Evolutionary conservation across 2,329 filamentous ascomycete species (phyloP).

Genomic region (Arthrocladium fulminans): DNA sequence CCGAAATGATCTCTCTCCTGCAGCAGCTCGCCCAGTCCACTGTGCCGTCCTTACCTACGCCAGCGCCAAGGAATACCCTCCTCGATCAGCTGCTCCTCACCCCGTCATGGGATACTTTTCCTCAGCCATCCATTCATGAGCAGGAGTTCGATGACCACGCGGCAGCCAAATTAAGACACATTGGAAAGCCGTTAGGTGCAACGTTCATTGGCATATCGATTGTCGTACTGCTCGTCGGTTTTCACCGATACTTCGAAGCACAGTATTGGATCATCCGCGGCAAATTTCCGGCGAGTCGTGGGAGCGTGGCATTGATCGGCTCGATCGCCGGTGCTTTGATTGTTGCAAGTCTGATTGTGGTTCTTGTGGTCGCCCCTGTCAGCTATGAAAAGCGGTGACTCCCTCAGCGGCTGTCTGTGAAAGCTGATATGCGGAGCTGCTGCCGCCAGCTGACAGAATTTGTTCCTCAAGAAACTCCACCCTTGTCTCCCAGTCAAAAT

Average conservation of each 20-base stretch:
- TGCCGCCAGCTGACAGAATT: no score
- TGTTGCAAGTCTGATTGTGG: slow-evolving; percentile 50
- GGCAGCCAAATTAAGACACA: slow-evolving; percentile 35
- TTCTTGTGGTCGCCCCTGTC: slow-evolving; percentile 46
- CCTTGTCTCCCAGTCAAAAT: no score
- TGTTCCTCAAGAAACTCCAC: no score
- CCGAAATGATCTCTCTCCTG: slow-evolving; percentile 21
- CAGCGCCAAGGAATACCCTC: slow-evolving; percentile 11
- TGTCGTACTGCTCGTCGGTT: slow-evolving; percentile 52
- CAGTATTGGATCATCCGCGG: slow-evolving; percentile 60
- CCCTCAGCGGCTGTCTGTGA: no score
- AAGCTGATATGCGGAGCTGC: no score
- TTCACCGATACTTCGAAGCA: slow-evolving; percentile 58
- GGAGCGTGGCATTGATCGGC: slow-evolving; percentile 52
- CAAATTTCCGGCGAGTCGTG: slow-evolving; percentile 56
- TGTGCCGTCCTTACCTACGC: slow-evolving; percentile 8
- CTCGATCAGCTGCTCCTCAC: slow-evolving; percentile 20
- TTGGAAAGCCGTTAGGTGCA: slow-evolving; percentile 54
- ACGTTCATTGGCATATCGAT: slow-evolving; percentile 56
- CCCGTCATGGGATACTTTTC: slow-evolving; percentile 20
- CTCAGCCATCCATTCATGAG: slow-evolving; percentile 11
- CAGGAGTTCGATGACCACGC: slow-evolving; percentile 21
- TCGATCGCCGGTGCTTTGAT: slow-evolving; percentile 49
- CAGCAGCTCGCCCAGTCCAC: slow-evolving; percentile 17
- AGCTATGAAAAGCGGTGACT: slow-evolving; percentile 31